Evolutionary conservation across 768 basidiomycete species (phyloP).

Genomic region (Rhizopogon vesiculosus): DNA sequence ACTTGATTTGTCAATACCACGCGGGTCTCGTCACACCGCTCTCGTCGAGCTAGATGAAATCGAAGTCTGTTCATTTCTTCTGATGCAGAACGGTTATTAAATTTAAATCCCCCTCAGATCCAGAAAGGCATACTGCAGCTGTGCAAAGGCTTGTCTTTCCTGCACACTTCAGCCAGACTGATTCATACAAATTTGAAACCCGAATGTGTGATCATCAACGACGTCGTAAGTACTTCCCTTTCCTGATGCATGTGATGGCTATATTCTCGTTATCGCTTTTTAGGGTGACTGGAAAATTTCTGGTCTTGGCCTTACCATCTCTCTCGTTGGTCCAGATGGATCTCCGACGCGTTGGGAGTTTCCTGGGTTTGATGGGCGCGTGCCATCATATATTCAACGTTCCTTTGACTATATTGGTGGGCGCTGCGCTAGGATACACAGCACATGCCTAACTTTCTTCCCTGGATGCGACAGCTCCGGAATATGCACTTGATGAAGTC

Average conservation of each 20-base stretch:
- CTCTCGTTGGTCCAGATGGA: constrained; percentile 65
- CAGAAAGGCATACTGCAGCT: constrained; percentile 96
- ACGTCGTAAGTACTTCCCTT: constrained; percentile 52
- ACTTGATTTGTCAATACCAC: constrained; percentile 70
- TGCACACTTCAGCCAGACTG: constrained; percentile 87
- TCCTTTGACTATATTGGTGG: constrained; percentile 94
- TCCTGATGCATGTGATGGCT: background rate
- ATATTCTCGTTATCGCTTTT: background rate
- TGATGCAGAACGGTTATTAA: background rate
- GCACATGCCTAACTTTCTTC: background rate
- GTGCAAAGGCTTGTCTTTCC: constrained; percentile 83
- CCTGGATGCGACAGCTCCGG: constrained; percentile 59
- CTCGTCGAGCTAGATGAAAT: constrained; percentile 91
- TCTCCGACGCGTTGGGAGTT: constrained; percentile 83
- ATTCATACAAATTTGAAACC: constrained; percentile 90
- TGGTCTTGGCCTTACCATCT: constrained; percentile 83
- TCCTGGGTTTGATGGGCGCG: constrained; percentile 78
- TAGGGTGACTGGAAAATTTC: constrained; percentile 97
- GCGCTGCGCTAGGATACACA: background rate
- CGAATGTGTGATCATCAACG: constrained; percentile 87
- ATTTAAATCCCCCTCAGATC: constrained; percentile 45
- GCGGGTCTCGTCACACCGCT: constrained; percentile 48
- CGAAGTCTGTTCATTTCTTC: constrained; percentile 51
- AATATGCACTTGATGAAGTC: constrained; percentile 89
- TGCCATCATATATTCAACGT: constrained; percentile 80